A percentile compares a stretch with the other conserved stretches of the same genome.
Conservation (phyloP, 2,329 filamentous ascomycete species). For the Zasmidium angulare region DNA sequence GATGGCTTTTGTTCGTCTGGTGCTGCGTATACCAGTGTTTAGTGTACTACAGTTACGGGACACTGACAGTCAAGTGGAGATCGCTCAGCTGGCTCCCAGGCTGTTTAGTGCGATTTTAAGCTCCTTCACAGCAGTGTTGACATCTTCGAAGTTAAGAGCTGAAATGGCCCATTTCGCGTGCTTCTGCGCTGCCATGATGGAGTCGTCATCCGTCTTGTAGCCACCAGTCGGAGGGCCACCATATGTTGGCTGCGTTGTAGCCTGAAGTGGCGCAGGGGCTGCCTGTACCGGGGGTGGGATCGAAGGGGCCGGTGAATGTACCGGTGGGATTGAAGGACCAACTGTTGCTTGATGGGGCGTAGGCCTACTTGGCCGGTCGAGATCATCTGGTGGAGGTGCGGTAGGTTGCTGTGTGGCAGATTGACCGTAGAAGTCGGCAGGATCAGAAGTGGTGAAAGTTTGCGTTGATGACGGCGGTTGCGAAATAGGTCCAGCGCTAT, state of each 20-base stretch:
- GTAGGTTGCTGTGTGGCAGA: slow-evolving; percentile 10
- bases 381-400: slow-evolving; percentile 9
- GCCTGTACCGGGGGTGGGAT: slow-evolving; percentile 21
- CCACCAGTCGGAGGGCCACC: slow-evolving; percentile 35
- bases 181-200: slow-evolving; percentile 81
- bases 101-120: slow-evolving; percentile 70
- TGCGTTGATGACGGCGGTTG: slow-evolving; percentile 11
- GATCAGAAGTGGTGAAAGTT: slow-evolving; percentile 11
- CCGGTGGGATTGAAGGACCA: slow-evolving; percentile 9
- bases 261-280: slow-evolving; percentile 19
- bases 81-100: slow-evolving; percentile 64
- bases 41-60: too few relatives aligned
- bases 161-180: slow-evolving; percentile 97
- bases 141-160: slow-evolving; percentile 93
- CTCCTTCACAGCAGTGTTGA: slow-evolving; percentile 84
- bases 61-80: too few relatives aligned
- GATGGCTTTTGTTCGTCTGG: too few relatives aligned
- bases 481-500: slow-evolving; percentile 5
- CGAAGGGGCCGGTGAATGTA: slow-evolving; percentile 10
- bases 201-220: slow-evolving; percentile 63
- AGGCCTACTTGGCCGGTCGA: slow-evolving; percentile 11
- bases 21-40: too few relatives aligned
- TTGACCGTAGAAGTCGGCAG: slow-evolving; percentile 25
- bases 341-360: slow-evolving; percentile 12
- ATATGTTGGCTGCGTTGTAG: slow-evolving; percentile 12